phyloP scores from a whole-genome alignment of 75 land plant species.

The Azolla pinnata region DNA sequence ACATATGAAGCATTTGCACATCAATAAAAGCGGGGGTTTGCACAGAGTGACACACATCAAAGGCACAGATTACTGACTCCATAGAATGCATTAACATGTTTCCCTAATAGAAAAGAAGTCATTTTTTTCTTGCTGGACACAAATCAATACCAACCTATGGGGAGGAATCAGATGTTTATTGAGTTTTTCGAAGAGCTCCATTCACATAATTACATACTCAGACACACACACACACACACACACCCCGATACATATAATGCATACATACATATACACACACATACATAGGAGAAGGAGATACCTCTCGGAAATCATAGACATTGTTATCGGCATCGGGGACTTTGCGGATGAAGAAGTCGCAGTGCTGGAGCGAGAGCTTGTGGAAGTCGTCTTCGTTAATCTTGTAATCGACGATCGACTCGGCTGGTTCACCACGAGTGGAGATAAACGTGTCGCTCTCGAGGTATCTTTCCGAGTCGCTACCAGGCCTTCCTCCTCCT shows the following conservation, averaged over 20 bases:
- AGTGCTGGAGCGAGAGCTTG: conserved; percentile 71
- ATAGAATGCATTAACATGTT: too few species aligned
- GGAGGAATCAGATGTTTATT: too few species aligned
- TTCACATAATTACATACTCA: too few species aligned
- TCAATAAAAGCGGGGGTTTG: not conserved
- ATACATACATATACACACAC: not conserved
- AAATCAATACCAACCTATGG: too few species aligned
- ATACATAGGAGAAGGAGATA: conserved; percentile 14
- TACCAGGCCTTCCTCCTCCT: not conserved
- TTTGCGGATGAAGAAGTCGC: conserved; percentile 95
- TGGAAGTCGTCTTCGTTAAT: conserved; percentile 97
- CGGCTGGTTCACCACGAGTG: conserved; percentile 72
- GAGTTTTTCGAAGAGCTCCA: too few species aligned
- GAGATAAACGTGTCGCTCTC: conserved; percentile 64
- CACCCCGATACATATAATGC: too few species aligned
- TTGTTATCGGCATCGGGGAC: conserved; percentile 80
- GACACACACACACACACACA: too few species aligned
- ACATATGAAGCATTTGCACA: not conserved
- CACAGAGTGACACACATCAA: not conserved
- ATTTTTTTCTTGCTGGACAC: too few species aligned
- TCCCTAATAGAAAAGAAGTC: too few species aligned
- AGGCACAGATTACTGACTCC: too few species aligned
- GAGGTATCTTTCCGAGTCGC: conserved; percentile 29
- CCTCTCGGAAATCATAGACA: conserved; percentile 94
- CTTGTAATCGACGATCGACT: conserved; percentile 70